Evolutionary conservation across 176 grass and related monocot species (phyloP).

Genomic region (Cenchrus fungigraminus): DNA sequence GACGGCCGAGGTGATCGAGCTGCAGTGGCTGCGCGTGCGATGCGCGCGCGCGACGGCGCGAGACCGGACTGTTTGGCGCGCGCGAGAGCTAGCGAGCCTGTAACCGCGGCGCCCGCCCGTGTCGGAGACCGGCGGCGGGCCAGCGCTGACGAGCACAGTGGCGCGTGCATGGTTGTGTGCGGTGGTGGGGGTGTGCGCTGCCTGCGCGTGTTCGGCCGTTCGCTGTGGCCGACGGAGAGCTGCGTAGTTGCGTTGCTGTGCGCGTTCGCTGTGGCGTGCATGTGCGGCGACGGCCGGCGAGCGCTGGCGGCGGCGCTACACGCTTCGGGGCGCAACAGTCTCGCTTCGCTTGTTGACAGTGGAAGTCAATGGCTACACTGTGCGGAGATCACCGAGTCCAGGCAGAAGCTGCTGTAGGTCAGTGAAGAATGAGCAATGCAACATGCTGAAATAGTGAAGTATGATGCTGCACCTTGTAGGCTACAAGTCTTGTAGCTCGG

Average conservation of each 20-base stretch:
- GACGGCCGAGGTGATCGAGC: too few species aligned
- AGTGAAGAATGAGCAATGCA: too few species aligned
- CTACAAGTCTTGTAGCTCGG: too few species aligned
- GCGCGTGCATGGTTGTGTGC: too few species aligned
- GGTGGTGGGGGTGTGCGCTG: too few species aligned
- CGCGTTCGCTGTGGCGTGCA: background rate
- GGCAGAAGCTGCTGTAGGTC: too few species aligned
- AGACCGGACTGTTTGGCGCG: too few species aligned
- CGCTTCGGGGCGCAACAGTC: background rate
- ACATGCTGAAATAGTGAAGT: too few species aligned
- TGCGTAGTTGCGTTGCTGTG: background rate
- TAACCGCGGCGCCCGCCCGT: background rate
- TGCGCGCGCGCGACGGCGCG: too few species aligned
- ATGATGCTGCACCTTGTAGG: too few species aligned
- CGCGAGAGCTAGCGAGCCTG: too few species aligned
- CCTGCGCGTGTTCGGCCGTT: background rate
- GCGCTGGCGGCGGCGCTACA: background rate
- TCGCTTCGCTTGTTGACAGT: background rate
- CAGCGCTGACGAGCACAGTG: background rate
- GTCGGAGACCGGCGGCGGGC: background rate
- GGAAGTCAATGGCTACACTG: background rate
- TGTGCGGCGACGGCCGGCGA: background rate
- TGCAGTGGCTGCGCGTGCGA: too few species aligned
- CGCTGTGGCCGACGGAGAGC: background rate
- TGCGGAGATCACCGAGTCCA: background rate